phyloP scores from a whole-genome alignment of 495 filamentous ascomycete genomes.

The Podospora australis region DNA sequence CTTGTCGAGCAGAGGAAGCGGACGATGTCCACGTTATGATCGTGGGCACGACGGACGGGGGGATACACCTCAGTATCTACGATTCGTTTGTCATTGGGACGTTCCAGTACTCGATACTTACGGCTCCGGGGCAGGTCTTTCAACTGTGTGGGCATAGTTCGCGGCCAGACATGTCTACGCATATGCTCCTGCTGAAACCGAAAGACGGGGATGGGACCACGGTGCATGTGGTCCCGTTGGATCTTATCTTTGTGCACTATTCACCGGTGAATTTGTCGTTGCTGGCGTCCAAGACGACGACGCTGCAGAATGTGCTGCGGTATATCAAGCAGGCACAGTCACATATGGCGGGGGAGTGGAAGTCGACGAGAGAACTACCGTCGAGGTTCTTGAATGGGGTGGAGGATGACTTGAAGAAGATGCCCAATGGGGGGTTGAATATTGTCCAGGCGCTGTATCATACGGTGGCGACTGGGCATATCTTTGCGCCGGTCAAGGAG shows the following conservation, averaged over 20 bases:
- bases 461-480: constrained; percentile 77
- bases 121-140: constrained; percentile 6
- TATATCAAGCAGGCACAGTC: constrained; percentile 73
- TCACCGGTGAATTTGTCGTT: constrained; percentile 76
- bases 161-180: constrained; percentile 67
- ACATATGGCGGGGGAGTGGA: constrained; percentile 73
- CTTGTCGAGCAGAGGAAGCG: constrained; percentile 52
- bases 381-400: constrained; percentile 67
- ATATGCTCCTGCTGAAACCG: constrained; percentile 58
- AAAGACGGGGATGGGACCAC: constrained; percentile 20
- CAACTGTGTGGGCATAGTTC: constrained; percentile 58
- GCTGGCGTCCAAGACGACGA: constrained; percentile 77
- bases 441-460: constrained; percentile 79
- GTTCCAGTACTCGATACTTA: constrained; percentile 35
- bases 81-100: constrained; percentile 82
- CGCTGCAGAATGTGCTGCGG: constrained; percentile 74
- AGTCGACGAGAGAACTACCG: constrained; percentile 74
- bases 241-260: constrained; percentile 72
- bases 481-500: constrained; percentile 67
- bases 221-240: constrained; percentile 66
- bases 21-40: constrained; percentile 78
- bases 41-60: constrained; percentile 69
- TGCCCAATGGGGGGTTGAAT: constrained; percentile 30
- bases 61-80: constrained; percentile 79
- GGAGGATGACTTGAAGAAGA: constrained; percentile 53